A percentile compares a stretch with the other conserved stretches of the same genome.
phyloP scores from a whole-genome alignment of 768 basidiomycete genomes.

The Mycena crocata region DNA sequence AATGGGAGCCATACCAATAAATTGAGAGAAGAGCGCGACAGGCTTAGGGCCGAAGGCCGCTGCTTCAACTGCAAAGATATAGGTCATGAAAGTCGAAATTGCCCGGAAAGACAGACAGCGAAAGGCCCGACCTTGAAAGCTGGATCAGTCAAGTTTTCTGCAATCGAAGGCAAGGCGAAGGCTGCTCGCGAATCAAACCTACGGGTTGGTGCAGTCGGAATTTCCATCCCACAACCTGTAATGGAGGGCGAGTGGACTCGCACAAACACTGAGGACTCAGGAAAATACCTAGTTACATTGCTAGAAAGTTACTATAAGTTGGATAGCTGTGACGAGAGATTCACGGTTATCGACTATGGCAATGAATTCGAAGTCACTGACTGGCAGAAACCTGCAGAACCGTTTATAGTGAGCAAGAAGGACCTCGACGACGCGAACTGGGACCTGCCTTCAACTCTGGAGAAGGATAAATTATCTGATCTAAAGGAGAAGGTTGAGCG shows the following conservation, averaged over 20 bases:
- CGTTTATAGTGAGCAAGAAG: background rate
- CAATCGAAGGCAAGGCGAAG: background rate
- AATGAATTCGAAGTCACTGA: conserved; percentile 16
- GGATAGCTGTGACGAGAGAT: conserved; percentile 3
- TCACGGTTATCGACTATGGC: conserved; percentile 19
- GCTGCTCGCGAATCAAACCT: conserved; percentile 11
- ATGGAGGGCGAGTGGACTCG: conserved; percentile 4
- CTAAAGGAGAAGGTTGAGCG: background rate
- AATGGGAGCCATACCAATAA: conserved; percentile 3
- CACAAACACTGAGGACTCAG: background rate
- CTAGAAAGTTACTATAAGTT: conserved; percentile 2
- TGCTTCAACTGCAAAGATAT: conserved; percentile 38
- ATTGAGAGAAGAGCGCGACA: conserved; percentile 27
- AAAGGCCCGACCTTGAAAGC: conserved; percentile 25
- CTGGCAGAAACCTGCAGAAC: conserved; percentile 5
- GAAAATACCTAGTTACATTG: conserved; percentile 4
- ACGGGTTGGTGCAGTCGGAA: background rate
- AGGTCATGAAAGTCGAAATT: conserved; percentile 34
- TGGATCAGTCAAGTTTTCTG: background rate
- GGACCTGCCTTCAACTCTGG: background rate
- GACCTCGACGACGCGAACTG: conserved; percentile 2
- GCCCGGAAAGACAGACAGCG: conserved; percentile 21
- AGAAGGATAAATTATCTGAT: too few relatives aligned
- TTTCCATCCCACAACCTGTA: background rate
- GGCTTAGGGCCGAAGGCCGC: conserved; percentile 22